A percentile compares a stretch with the other conserved stretches of the same genome.
Evolutionary conservation across 2,329 filamentous ascomycete species (phyloP).

Genomic region (Cladobotryum mycophilum): DNA sequence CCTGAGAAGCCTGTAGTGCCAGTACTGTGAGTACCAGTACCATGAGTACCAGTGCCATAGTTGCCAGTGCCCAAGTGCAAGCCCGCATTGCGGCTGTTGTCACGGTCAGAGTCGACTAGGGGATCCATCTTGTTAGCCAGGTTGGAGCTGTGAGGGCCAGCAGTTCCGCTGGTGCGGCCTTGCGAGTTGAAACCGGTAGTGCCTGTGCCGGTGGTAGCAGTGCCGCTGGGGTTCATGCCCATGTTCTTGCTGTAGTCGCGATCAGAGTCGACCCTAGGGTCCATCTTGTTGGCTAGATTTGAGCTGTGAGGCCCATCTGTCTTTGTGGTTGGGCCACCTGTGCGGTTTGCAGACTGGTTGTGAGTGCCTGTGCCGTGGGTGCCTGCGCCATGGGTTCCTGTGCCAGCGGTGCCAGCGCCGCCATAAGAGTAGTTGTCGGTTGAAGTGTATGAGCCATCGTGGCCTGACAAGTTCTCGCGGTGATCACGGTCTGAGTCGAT

Average conservation of each 20-base stretch:
- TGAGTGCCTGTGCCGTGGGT: conserved; percentile 9
- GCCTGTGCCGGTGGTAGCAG: conserved; percentile 14
- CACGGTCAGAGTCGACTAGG: conserved; percentile 47
- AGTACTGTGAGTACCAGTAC: not conserved
- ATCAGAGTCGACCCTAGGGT: conserved; percentile 51
- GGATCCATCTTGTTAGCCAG: conserved; percentile 47
- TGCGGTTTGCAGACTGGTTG: not conserved
- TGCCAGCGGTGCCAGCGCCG: conserved; percentile 8
- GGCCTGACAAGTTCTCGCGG: conserved; percentile 14
- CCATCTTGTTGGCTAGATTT: conserved; percentile 43
- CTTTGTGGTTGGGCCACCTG: conserved; percentile 20
- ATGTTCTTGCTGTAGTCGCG: conserved; percentile 34
- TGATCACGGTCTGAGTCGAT: conserved; percentile 34
- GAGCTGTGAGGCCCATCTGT: conserved; percentile 42
- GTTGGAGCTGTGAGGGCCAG: conserved; percentile 40
- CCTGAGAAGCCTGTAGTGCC: conserved; percentile 14
- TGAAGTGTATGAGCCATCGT: conserved; percentile 27
- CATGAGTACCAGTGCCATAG: not conserved
- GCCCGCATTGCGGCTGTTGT: conserved; percentile 27
- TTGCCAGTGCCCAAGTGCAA: conserved; percentile 11
- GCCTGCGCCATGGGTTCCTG: conserved; percentile 7
- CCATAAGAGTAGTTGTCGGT: conserved; percentile 35
- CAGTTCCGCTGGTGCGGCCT: conserved; percentile 12
- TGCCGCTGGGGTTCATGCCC: conserved; percentile 28
- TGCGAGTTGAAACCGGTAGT: conserved; percentile 9